Evolutionary conservation across 495 filamentous ascomycete genomes (phyloP).

Genomic region (Cryomyces minteri): DNA sequence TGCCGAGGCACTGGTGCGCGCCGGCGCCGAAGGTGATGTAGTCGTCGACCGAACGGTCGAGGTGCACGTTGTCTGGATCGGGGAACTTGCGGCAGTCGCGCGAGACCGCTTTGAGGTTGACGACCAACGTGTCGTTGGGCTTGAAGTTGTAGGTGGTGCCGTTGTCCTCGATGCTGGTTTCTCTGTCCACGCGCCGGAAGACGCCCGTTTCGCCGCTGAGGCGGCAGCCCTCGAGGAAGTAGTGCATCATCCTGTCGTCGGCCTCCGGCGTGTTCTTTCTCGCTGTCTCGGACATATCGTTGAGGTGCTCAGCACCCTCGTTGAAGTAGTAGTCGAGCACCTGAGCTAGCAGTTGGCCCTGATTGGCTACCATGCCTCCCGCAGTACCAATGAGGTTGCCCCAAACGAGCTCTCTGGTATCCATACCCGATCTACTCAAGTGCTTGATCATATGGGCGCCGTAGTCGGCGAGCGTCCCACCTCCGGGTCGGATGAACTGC

Average conservation of each 20-base stretch:
- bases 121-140: constrained; percentile 27
- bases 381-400: constrained; percentile 23
- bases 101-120: constrained; percentile 25
- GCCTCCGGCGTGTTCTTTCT: constrained; percentile 19
- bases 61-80: constrained; percentile 14
- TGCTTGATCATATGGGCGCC: constrained; percentile 18
- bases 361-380: constrained; percentile 24
- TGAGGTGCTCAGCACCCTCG: constrained; percentile 27
- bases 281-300: constrained; percentile 28
- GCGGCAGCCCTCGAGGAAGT: constrained; percentile 20
- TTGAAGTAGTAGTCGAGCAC: constrained; percentile 24
- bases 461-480: constrained; percentile 13
- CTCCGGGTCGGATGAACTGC: constrained; percentile 10
- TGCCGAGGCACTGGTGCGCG: constrained; percentile 15
- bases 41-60: constrained; percentile 8
- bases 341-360: constrained; percentile 19
- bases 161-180: constrained; percentile 24
- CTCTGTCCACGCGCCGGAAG: constrained; percentile 6
- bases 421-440: constrained; percentile 10
- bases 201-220: constrained; percentile 19
- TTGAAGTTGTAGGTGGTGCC: constrained; percentile 26
- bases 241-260: constrained; percentile 17
- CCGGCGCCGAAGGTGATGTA: constrained; percentile 21
- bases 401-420: constrained; percentile 16
- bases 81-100: constrained; percentile 15